Evolutionary conservation across 2,329 filamentous ascomycete species (phyloP).

Genomic region (Colletotrichum navitas): DNA sequence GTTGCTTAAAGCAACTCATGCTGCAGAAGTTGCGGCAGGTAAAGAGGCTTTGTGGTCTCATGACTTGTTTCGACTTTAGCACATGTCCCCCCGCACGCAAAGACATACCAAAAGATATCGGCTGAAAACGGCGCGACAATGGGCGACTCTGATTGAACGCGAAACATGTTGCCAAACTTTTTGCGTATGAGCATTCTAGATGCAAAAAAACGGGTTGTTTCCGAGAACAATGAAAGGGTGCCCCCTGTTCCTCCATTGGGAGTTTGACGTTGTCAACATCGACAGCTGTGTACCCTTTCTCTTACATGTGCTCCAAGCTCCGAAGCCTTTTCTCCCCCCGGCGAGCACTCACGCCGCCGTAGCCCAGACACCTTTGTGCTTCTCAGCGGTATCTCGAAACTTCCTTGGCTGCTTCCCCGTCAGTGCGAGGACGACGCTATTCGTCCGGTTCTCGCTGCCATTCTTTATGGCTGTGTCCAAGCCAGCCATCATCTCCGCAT

Average conservation of each 20-base stretch:
- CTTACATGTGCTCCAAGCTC: neutral
- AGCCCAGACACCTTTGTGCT: slow-evolving; percentile 28
- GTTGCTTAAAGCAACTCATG: neutral
- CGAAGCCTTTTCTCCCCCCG: neutral
- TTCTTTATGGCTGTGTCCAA: slow-evolving; percentile 52
- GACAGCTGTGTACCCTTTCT: neutral
- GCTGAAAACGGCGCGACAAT: slow-evolving; percentile 31
- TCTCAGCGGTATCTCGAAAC: slow-evolving; percentile 29
- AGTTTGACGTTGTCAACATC: neutral
- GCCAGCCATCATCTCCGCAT: slow-evolving; percentile 49
- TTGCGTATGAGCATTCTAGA: neutral
- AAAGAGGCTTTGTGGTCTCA: slow-evolving; percentile 31
- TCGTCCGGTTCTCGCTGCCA: slow-evolving; percentile 52
- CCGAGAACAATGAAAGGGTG: neutral
- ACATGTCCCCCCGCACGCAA: slow-evolving; percentile 28
- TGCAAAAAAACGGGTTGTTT: too few species aligned
- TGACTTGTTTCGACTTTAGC: slow-evolving; percentile 40
- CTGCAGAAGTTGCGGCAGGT: slow-evolving; percentile 3
- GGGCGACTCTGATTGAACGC: slow-evolving; percentile 15
- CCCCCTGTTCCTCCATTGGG: neutral
- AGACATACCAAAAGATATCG: slow-evolving; percentile 11
- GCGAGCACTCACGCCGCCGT: neutral
- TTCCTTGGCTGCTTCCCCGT: slow-evolving; percentile 51
- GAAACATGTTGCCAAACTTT: slow-evolving; percentile 10
- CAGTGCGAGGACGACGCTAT: slow-evolving; percentile 50